These are phyloP conservation scores for Capsicum rhomboideum DNA, from an alignment of 257 asterid genomes.

Conservation along the genomic window DNA sequence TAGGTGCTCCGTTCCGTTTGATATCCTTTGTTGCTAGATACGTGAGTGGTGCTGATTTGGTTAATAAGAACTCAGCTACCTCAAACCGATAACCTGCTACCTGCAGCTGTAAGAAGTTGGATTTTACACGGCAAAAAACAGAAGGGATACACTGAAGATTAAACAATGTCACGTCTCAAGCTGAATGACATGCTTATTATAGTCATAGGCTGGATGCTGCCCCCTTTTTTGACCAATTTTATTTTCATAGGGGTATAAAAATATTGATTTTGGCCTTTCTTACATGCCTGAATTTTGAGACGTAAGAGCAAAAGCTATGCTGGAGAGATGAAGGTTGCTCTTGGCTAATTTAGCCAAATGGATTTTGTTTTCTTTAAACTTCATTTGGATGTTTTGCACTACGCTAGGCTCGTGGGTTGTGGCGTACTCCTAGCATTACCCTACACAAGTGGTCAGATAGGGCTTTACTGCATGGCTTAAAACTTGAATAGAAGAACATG, in stretches of 20 bases:
- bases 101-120: neutral
- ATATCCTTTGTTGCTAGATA: slow-evolving; percentile 88
- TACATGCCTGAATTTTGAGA: neutral
- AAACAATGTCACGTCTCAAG: neutral
- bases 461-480: too few relatives aligned
- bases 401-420: neutral
- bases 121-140: neutral
- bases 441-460: neutral
- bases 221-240: neutral
- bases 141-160: neutral
- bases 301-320: neutral
- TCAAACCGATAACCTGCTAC: neutral
- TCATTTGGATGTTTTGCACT: neutral
- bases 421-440: neutral
- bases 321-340: neutral
- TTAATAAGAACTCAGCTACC: slow-evolving; percentile 30
- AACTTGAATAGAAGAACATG: too few relatives aligned
- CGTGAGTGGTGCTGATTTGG: slow-evolving; percentile 97
- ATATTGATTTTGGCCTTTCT: neutral
- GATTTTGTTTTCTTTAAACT: neutral
- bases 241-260: neutral
- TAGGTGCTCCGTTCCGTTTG: slow-evolving; percentile 96
- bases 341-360: neutral
- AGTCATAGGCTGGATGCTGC: neutral
- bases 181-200: neutral